These are phyloP conservation scores for Neurospora cerealis DNA, from an alignment of 495 filamentous ascomycete species.

Conservation along the genomic window DNA sequence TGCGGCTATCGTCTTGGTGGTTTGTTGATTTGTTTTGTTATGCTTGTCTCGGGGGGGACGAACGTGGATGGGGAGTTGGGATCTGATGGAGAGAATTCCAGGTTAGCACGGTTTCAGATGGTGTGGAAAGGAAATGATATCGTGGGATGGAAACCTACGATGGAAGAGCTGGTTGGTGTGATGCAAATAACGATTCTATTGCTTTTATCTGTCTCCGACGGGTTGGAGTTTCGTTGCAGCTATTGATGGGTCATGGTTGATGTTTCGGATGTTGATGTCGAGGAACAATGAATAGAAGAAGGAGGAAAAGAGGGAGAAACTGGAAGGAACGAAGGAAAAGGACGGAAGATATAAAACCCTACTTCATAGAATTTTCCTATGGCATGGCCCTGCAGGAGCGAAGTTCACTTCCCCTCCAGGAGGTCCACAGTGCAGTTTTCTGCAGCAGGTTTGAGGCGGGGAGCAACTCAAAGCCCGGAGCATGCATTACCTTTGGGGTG, in stretches of 20 bases:
- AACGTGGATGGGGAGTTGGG: background rate
- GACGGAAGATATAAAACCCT: background rate
- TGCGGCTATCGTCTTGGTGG: background rate
- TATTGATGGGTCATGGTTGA: background rate
- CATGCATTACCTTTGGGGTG: background rate
- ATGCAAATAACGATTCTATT: background rate
- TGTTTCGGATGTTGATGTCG: background rate
- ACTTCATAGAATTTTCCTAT: background rate
- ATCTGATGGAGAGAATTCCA: background rate
- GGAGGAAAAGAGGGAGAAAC: background rate
- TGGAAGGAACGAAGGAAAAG: background rate
- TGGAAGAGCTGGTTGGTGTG: background rate
- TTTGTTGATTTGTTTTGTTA: background rate
- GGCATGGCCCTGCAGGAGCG: background rate
- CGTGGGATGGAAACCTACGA: background rate
- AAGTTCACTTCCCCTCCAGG: background rate
- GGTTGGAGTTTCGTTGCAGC: background rate
- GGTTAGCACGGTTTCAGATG: background rate
- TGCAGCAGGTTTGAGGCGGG: background rate
- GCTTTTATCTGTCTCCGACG: background rate
- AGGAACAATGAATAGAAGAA: background rate
- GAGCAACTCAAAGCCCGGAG: too few relatives aligned
- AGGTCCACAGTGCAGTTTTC: background rate
- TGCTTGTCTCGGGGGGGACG: background rate
- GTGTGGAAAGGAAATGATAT: background rate